These are phyloP conservation scores for Rhizopogon vinicolor DNA, from an alignment of 768 basidiomycete genomes.

Conservation along the genomic window DNA sequence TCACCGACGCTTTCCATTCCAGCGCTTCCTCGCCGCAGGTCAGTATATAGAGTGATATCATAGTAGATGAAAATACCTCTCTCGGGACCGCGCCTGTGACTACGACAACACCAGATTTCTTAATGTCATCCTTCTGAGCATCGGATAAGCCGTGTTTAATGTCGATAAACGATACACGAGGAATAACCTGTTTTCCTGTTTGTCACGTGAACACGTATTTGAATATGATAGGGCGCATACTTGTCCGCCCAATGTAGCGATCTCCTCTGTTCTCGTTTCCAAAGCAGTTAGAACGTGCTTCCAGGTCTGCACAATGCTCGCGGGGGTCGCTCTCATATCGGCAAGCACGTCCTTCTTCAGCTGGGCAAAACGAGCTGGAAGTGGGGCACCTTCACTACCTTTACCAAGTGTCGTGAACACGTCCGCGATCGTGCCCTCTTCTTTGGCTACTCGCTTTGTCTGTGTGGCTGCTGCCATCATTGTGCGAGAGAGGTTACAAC, in stretches of 20 bases:
- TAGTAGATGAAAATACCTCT: constrained; percentile 32
- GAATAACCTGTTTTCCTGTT: constrained; percentile 39
- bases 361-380: constrained; percentile 54
- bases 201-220: not conserved
- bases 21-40: constrained; percentile 44
- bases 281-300: constrained; percentile 48
- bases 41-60: constrained; percentile 9
- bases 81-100: constrained; percentile 53
- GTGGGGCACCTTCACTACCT: constrained; percentile 29
- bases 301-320: constrained; percentile 46
- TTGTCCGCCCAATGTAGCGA: constrained; percentile 40
- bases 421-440: constrained; percentile 38
- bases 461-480: not conserved
- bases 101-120: constrained; percentile 49
- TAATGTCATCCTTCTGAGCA: constrained; percentile 39
- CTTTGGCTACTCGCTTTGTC: constrained; percentile 9
- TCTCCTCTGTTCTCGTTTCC: constrained; percentile 40
- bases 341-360: constrained; percentile 54
- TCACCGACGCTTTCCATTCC: constrained; percentile 51
- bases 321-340: constrained; percentile 22
- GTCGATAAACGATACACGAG: constrained; percentile 41
- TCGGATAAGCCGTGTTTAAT: constrained; percentile 43
- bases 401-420: constrained; percentile 43
- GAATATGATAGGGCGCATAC: constrained; percentile 26
- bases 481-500: not conserved